These are phyloP conservation scores for Vitis riparia DNA, from an alignment of 164 flowering plant species.

Conservation along the genomic window DNA sequence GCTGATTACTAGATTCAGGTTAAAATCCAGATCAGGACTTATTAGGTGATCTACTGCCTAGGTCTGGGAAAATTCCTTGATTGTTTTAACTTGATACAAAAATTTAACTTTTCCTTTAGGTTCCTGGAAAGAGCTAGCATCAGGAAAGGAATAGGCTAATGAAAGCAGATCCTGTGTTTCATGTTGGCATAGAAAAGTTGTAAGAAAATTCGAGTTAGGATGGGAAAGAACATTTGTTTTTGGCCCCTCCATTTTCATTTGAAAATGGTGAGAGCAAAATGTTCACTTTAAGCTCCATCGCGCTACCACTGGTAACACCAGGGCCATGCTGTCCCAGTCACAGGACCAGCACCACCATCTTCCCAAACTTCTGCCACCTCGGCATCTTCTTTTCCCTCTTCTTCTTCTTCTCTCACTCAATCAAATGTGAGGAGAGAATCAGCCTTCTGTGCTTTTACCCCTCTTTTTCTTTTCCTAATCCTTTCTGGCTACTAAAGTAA, in stretches of 20 bases:
- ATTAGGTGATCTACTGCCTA: background rate
- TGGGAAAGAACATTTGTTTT: background rate
- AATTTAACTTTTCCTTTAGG: background rate
- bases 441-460: constrained; percentile 2
- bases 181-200: background rate
- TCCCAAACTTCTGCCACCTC: too few relatives aligned
- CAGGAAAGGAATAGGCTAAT: background rate
- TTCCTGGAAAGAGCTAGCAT: constrained; percentile 1
- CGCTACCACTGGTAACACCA: background rate
- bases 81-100: background rate
- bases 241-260: background rate
- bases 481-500: constrained; percentile 15
- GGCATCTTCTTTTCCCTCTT: background rate
- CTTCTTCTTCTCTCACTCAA: constrained; percentile 5
- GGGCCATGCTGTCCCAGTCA: background rate
- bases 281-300: background rate
- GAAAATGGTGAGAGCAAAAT: background rate
- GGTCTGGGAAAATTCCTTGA: background rate
- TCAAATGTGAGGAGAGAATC: constrained; percentile 12
- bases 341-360: background rate
- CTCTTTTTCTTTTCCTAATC: background rate
- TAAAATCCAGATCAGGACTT: background rate
- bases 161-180: constrained; percentile 6
- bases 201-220: background rate
- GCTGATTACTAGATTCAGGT: background rate